Conservation (phyloP, 257 asterid species). For the Jasminum sambac region DNA sequence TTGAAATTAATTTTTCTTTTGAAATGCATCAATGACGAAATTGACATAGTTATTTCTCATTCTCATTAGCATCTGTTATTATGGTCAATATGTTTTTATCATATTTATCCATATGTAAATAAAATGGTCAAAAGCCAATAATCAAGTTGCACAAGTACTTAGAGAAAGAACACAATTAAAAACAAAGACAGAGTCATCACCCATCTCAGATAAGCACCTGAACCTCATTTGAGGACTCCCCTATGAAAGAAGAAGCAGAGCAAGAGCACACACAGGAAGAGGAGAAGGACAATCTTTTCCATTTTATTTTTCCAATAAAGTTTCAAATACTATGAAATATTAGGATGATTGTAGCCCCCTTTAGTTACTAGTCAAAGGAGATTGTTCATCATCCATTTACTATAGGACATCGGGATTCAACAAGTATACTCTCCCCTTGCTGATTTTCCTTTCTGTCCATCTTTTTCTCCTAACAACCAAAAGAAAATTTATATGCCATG, state of each 20-base stretch:
- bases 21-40: no score
- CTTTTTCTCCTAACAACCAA: constrained; percentile 9
- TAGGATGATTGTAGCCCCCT: constrained; percentile 59
- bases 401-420: constrained; percentile 43
- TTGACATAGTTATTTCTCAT: no score
- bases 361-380: constrained; percentile 43
- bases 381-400: constrained; percentile 46
- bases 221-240: no score
- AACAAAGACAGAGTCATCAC: no score
- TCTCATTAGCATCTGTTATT: no score
- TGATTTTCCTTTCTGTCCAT: constrained; percentile 34
- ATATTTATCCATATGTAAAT: background rate
- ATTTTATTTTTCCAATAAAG: background rate
- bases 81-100: no score
- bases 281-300: background rate
- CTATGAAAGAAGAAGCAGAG: no score
- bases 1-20: no score
- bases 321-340: constrained; percentile 23
- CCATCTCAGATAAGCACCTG: no score
- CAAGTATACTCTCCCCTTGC: constrained; percentile 39
- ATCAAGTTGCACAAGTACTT: background rate
- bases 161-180: background rate
- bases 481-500: background rate
- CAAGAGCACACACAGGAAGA: background rate
- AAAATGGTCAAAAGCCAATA: background rate